Evolutionary conservation across 257 asterid species (phyloP).

Genomic region (Voacanga thouarsii): DNA sequence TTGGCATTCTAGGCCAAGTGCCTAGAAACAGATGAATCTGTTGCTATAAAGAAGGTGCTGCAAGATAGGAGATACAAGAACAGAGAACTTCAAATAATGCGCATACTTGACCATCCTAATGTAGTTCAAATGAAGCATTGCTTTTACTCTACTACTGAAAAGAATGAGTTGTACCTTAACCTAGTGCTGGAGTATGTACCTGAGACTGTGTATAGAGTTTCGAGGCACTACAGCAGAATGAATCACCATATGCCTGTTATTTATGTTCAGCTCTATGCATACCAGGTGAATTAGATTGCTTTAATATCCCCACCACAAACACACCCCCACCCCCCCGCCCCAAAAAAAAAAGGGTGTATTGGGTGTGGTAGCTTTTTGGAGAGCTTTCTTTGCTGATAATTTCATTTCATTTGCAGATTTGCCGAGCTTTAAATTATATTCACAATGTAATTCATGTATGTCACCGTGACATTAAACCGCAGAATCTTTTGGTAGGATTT

Average conservation of each 20-base stretch:
- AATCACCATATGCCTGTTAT: constrained; percentile 72
- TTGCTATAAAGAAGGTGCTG: constrained; percentile 88
- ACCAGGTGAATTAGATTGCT: constrained; percentile 51
- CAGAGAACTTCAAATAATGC: constrained; percentile 79
- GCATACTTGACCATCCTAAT: constrained; percentile 68
- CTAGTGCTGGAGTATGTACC: constrained; percentile 80
- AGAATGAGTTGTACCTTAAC: constrained; percentile 80
- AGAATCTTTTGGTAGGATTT: constrained; percentile 72
- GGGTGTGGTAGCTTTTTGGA: neutral
- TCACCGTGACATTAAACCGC: constrained; percentile 97
- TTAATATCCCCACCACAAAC: too few relatives aligned
- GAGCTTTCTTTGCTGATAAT: neutral
- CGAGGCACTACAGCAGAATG: constrained; percentile 70
- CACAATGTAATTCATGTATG: constrained; percentile 76
- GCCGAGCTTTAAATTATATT: constrained; percentile 73
- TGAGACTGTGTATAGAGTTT: constrained; percentile 78
- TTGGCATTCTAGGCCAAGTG: constrained; percentile 64
- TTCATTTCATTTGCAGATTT: constrained; percentile 50
- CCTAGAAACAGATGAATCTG: constrained; percentile 70
- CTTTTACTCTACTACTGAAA: constrained; percentile 78
- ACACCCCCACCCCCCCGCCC: too few relatives aligned
- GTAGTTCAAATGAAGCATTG: constrained; percentile 72
- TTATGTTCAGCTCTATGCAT: constrained; percentile 71
- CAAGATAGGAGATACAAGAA: constrained; percentile 95
- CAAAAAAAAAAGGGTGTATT: too few relatives aligned